Evolutionary conservation across 208 protist species (phyloP).

Genomic region (Leishmania aethiopica): DNA sequence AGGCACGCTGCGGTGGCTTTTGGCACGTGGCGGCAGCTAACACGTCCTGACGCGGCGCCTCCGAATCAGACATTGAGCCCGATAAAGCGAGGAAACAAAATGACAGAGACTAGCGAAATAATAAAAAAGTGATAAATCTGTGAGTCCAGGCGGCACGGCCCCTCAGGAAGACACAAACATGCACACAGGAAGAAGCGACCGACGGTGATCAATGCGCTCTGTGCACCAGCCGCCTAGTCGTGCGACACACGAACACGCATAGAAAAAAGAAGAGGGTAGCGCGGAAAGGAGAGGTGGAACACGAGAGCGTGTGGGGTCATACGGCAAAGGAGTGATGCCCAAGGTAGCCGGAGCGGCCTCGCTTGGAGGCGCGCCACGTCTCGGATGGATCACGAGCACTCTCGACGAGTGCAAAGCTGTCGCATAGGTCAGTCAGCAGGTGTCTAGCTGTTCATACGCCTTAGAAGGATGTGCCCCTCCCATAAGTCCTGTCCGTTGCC

Average conservation of each 20-base stretch:
- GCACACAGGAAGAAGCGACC: neutral
- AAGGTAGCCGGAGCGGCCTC: neutral
- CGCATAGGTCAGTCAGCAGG: neutral
- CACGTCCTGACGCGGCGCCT: neutral
- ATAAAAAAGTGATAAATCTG: neutral
- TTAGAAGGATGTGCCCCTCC: no score
- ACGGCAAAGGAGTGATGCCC: neutral
- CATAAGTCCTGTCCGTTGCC: neutral
- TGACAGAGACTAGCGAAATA: neutral
- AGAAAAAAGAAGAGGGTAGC: neutral
- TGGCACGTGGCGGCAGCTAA: neutral
- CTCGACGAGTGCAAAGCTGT: neutral
- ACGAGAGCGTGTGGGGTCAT: neutral
- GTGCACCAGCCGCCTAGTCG: neutral
- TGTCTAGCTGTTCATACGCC: neutral
- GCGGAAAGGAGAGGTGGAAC: neutral
- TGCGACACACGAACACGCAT: neutral
- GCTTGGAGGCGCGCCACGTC: neutral
- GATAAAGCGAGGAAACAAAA: slow-evolving; percentile 5
- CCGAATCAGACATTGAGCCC: slow-evolving; percentile 11
- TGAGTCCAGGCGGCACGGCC: neutral
- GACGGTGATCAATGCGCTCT: neutral
- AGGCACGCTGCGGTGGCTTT: slow-evolving; percentile 35
- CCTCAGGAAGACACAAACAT: neutral
- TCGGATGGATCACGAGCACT: no score